Conservation (phyloP, 805 yeast genomes). For the Komagataella populi region DNA sequence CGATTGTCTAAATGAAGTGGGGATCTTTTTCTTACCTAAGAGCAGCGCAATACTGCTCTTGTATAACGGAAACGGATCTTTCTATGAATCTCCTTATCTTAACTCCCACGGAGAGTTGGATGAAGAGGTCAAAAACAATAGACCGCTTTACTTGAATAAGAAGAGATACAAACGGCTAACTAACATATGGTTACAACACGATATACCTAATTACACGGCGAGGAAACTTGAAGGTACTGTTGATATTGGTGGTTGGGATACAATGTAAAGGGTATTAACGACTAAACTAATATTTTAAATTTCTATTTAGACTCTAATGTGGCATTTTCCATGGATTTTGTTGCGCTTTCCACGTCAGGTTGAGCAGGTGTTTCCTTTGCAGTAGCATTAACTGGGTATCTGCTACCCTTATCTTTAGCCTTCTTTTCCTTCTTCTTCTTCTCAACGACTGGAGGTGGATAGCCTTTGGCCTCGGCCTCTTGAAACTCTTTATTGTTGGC, state of each 20-base stretch:
- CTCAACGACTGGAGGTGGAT: conserved; percentile 58
- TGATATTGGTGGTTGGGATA: conserved; percentile 96
- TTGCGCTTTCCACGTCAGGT: neutral
- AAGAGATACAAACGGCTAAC: conserved; percentile 53
- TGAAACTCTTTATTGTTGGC: conserved; percentile 53
- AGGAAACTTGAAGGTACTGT: conserved; percentile 65
- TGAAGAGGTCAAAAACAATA: conserved; percentile 54
- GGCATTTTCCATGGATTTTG: neutral
- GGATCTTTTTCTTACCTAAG: conserved; percentile 62
- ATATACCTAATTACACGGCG: conserved; percentile 62
- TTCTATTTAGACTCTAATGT: neutral
- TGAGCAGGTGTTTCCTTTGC: neutral
- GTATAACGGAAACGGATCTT: conserved; percentile 70
- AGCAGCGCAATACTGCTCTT: conserved; percentile 51
- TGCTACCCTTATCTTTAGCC: conserved; percentile 81
- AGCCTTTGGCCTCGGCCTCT: conserved; percentile 65
- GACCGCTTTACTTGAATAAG: conserved; percentile 54
- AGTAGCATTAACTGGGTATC: conserved; percentile 58
- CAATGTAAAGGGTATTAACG: conserved; percentile 26
- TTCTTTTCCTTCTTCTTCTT: conserved; percentile 55
- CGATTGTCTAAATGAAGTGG: conserved; percentile 54
- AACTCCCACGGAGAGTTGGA: conserved; percentile 83
- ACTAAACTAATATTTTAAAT: too few relatives aligned
- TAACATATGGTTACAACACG: conserved; percentile 67
- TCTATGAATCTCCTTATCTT: conserved; percentile 69